Conservation (phyloP, 2,329 filamentous ascomycete species). For the Tolypocladium amazonense region DNA sequence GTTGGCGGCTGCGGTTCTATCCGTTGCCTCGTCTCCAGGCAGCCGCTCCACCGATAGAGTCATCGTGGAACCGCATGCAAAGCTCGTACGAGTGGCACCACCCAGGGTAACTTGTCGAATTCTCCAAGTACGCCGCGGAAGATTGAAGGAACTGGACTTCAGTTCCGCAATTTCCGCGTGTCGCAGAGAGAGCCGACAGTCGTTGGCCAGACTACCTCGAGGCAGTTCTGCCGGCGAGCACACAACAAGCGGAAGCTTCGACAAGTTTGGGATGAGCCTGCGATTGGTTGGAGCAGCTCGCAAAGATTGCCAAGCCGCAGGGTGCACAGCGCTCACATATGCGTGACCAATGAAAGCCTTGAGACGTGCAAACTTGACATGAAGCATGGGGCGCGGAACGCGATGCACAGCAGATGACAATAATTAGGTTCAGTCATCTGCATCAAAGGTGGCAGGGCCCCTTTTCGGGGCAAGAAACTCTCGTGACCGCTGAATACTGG, state of each 20-base stretch:
- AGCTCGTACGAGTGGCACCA: not conserved
- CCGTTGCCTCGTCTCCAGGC: not conserved
- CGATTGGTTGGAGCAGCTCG: no score
- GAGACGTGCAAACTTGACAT: not conserved
- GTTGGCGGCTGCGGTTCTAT: not conserved
- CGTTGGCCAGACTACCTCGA: not conserved
- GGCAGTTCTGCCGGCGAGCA: no score
- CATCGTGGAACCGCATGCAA: not conserved
- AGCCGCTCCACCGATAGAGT: not conserved
- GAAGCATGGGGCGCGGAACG: not conserved
- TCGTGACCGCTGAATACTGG: not conserved
- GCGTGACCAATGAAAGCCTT: not conserved
- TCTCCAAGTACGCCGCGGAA: not conserved
- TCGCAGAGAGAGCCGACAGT: not conserved
- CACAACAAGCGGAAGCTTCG: no score
- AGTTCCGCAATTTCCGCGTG: not conserved
- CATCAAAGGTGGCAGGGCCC: not conserved
- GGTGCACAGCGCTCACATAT: not conserved
- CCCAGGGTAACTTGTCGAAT: not conserved
- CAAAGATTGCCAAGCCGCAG: not conserved
- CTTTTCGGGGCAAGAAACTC: not conserved
- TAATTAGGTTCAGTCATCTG: not conserved
- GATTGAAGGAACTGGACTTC: not conserved
- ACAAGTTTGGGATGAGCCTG: no score
- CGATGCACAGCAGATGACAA: not conserved